Base-by-base conservation (phyloP, 805 yeast genomes). In the Yarrowia sp. region DNA sequence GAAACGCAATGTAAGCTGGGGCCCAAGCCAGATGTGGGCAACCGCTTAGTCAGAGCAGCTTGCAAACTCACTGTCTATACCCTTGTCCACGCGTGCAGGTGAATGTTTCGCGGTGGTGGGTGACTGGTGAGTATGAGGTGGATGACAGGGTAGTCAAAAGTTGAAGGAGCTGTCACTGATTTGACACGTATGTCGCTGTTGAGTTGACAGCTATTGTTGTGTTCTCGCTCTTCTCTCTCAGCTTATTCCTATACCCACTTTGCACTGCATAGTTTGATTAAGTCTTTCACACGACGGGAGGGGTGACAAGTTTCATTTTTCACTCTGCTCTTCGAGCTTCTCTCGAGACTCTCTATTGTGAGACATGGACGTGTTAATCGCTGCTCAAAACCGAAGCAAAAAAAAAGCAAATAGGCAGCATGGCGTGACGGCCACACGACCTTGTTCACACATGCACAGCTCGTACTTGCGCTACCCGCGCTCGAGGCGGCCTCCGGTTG, bases 71-170 rank as follows among this genome's bases (percentile, higher is more conserved):
- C 34, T 52, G 38, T 52, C 58, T 19, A 14, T 14, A 38, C 58
- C 58, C 58, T 52, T 52, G 58, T 38, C n/a, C 43, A 38, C 58
- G 58, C 58, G 58, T 52, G 58, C 58, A 52, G 43, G 58, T 52
- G 58, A 19, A 52, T 38, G 58, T 52, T 52, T 52, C 43, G 58
- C 19, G 58, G 24, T 24, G 30, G 30, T 24, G 30, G 7, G 13
- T 9, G 38, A 36, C 13, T 10, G 38, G 38, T 36, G 38, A 36
- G 13, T 8, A 36, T n/a, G 44, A 9, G 7, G 44, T 15, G 19
- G 44, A 15, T 15, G 17, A n/a, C 19, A 8, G n/a, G 7, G 30
- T 24, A 24, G 3, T 7, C 6, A 24, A 24, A 24, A 24, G 30
- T 7, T 24, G 30, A 24, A 24, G 3, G 30, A 24, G 30, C 17